Evolutionary conservation across 169 alveolate genomes (phyloP).

Genomic region (Cryptosporidium canis): DNA sequence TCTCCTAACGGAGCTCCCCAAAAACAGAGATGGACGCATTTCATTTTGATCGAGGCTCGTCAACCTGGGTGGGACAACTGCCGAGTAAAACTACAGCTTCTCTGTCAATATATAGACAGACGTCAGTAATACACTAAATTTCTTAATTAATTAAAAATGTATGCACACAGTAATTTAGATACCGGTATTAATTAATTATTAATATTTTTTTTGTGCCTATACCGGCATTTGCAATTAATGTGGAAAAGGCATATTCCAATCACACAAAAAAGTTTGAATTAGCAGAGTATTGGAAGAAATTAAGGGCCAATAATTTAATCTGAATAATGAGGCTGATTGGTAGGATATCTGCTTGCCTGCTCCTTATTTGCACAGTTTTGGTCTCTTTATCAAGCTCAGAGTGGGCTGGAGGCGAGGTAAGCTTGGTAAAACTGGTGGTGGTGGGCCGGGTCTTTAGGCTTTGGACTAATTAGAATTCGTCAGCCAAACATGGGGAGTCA

Average conservation of each 20-base stretch:
- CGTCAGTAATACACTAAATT: too few relatives aligned
- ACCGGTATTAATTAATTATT: conserved; percentile 9
- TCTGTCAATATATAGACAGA: too few relatives aligned
- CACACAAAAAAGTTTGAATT: not conserved
- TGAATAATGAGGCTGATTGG: not conserved
- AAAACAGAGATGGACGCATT: conserved; percentile 35
- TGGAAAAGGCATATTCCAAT: not conserved
- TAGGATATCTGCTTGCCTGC: not conserved
- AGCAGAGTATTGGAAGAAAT: not conserved
- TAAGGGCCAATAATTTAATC: not conserved
- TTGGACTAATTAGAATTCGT: too few relatives aligned
- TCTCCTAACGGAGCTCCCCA: conserved; percentile 47
- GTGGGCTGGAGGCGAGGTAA: not conserved
- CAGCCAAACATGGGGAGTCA: not conserved
- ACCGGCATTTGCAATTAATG: not conserved
- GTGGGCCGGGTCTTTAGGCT: not conserved
- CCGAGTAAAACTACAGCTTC: too few relatives aligned
- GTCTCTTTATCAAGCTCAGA: not conserved
- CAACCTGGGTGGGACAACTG: too few relatives aligned
- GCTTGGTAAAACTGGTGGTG: too few relatives aligned
- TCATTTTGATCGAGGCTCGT: not conserved
- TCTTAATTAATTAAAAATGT: not conserved
- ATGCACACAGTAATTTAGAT: not conserved
- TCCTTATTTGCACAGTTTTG: not conserved
- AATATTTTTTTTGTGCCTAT: not conserved